Conservation (phyloP, 345 rosid species). For the Arabidopsis suecica region DNA sequence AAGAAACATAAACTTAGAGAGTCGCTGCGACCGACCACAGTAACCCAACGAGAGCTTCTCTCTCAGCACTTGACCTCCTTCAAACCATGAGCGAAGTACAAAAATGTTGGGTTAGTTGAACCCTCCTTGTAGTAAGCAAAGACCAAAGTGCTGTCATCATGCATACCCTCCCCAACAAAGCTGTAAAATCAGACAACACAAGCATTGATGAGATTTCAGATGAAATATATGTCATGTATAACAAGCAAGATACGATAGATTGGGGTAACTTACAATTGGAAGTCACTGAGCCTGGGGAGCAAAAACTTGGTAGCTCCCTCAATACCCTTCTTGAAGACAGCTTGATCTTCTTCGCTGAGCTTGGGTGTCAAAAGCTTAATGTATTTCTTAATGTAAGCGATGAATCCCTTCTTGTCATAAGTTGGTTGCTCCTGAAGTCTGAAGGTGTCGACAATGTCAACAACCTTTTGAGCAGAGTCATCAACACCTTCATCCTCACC, state of each 20-base stretch:
- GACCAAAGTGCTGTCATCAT: slow-evolving; percentile 71
- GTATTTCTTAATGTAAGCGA: slow-evolving; percentile 67
- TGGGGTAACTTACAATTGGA: slow-evolving; percentile 76
- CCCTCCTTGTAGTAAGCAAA: slow-evolving; percentile 98
- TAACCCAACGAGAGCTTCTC: slow-evolving; percentile 28
- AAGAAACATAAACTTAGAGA: slow-evolving; percentile 31
- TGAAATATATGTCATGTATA: background rate
- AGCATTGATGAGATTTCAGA: background rate
- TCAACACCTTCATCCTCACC: slow-evolving; percentile 91
- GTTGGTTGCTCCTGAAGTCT: slow-evolving; percentile 99
- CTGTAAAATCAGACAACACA: slow-evolving; percentile 46
- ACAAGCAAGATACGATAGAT: background rate
- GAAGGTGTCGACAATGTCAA: slow-evolving; percentile 97
- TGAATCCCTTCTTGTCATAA: slow-evolving; percentile 84
- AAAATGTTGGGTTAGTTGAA: slow-evolving; percentile 89
- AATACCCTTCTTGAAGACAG: slow-evolving; percentile 72
- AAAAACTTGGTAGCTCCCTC: slow-evolving; percentile 94
- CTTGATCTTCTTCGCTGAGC: slow-evolving; percentile 60
- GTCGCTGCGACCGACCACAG: slow-evolving; percentile 40
- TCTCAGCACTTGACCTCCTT: slow-evolving; percentile 93
- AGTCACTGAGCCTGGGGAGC: slow-evolving; percentile 77
- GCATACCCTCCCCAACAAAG: slow-evolving; percentile 97
- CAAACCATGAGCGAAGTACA: slow-evolving; percentile 82
- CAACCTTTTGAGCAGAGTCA: slow-evolving; percentile 78
- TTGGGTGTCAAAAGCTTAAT: slow-evolving; percentile 75